phyloP scores from a whole-genome alignment of 2,329 filamentous ascomycete species.

The Sclerotinia subarctica region DNA sequence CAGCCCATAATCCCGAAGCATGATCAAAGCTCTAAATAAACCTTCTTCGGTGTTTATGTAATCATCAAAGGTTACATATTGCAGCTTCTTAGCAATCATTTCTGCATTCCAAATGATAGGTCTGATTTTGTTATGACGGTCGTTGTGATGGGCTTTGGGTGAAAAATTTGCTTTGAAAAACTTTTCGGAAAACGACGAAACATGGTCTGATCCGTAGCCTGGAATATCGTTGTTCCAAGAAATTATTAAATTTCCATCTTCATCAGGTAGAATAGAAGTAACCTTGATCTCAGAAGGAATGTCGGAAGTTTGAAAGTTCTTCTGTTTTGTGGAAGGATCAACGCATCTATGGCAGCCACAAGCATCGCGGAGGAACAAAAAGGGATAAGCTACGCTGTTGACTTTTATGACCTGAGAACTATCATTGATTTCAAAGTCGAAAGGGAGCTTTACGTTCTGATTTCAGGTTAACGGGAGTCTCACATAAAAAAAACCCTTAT shows the following conservation, averaged over 20 bases:
- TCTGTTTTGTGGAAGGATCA: constrained; percentile 58
- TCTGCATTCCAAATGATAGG: constrained; percentile 44
- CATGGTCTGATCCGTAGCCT: constrained; percentile 32
- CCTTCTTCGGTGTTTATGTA: constrained; percentile 61
- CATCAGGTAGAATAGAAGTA: constrained; percentile 38
- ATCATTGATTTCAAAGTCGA: background rate
- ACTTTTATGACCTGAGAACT: background rate
- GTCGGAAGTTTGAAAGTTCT: constrained; percentile 62
- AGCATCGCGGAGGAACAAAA: constrained; percentile 51
- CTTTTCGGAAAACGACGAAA: constrained; percentile 29
- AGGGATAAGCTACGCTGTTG: background rate
- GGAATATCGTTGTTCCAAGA: constrained; percentile 55
- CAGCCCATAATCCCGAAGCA: constrained; percentile 66
- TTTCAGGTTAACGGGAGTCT: background rate
- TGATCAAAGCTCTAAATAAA: constrained; percentile 59
- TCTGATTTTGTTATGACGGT: constrained; percentile 2
- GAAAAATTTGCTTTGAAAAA: constrained; percentile 20
- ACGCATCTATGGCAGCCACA: constrained; percentile 57
- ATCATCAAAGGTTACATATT: constrained; percentile 63
- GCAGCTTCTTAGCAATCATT: constrained; percentile 47
- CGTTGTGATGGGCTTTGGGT: background rate
- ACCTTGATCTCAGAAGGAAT: constrained; percentile 52
- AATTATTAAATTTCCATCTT: constrained; percentile 46
- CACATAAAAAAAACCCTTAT: background rate
- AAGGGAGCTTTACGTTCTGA: background rate